Base-by-base conservation (phyloP, 179 eudicot species). In the Monotropa hypopitys region DNA sequence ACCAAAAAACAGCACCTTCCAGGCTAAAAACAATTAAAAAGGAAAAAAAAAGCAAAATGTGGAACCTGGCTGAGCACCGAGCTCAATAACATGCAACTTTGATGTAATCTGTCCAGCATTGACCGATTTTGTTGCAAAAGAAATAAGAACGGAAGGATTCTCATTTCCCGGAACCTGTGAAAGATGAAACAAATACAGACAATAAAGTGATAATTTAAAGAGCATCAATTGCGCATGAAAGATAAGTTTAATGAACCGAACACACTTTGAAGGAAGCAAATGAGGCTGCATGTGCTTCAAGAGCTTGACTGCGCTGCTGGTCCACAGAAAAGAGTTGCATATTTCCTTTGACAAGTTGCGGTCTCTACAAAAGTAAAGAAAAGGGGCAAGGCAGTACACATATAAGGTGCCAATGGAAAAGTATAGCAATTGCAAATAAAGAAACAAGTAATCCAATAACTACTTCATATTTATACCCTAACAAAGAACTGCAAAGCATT, bases 241-340 rank as follows among this genome's bases (percentile, higher is more conserved):
- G 59, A 51, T 15, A 50, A 61, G 42, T 43, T 54, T 30, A 42
- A 77, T 43, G 62, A 83, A 50, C 73, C 43, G 45, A 65, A 67
- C 80, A 2, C 73, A 94, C 98, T 78, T 92, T 91, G 42, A 88
- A 82, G 12, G 91, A 73, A 75, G 97, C 97, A 92, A 94, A 94
- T 40, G 98, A 76, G 75, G 98, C 97, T 10, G 98, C 97, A 88
- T 94, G 98, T 18, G 97, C 98, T 83, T 94, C 97, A 83, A 94
- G 97, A 69, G 98, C 90, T 86, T 94, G 98, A 87, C 98, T 94
- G 40, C 98, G 92, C 81, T 94, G 94, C 83, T 94, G 98, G 32
- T 94, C 98, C 86, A 94, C 95, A 51, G 98, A 94, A 87, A 56
- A 94, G 4, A 94, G 91, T 76, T 94, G 98, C 98, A 94, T 94